Conservation (phyloP, 148 eudicot genomes). For the Fagopyrum tataricum region DNA sequence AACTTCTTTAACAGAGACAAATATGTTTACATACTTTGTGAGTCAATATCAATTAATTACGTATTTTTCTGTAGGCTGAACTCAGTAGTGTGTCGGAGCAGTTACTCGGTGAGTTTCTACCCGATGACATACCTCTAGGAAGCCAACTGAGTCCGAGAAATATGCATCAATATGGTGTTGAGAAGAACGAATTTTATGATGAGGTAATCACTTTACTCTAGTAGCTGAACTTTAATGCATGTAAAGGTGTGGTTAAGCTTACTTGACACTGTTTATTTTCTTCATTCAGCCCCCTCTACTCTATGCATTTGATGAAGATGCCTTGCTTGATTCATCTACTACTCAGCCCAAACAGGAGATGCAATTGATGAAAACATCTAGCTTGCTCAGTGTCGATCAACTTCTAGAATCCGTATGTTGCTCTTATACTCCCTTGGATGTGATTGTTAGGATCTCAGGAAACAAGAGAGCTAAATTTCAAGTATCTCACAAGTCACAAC, state of each 20-base stretch:
- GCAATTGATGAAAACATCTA: conserved; percentile 31
- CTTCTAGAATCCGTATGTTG: conserved; percentile 75
- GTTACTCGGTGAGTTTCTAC: conserved; percentile 62
- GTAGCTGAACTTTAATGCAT: not conserved
- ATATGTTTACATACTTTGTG: not conserved
- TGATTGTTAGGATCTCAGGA: not conserved
- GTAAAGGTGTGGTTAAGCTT: not conserved
- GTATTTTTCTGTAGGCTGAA: conserved; percentile 44
- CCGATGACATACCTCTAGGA: conserved; percentile 69
- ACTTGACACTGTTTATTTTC: conserved; percentile 11
- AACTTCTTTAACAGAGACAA: not conserved
- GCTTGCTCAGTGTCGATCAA: conserved; percentile 69
- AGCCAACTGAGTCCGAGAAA: conserved; percentile 32
- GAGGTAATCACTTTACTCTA: conserved; percentile 38
- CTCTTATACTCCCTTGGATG: conserved; percentile 2
- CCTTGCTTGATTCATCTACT: conserved; percentile 26
- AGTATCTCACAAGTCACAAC: no score
- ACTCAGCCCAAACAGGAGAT: conserved; percentile 27
- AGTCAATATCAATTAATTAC: not conserved
- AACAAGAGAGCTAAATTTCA: no score
- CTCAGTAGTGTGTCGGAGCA: conserved; percentile 45
- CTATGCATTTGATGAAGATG: conserved; percentile 46
- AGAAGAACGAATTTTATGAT: conserved; percentile 33
- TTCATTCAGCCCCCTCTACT: conserved; percentile 50
- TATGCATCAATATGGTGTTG: conserved; percentile 22